Base-by-base conservation (phyloP, 495 filamentous ascomycete genomes). In the Sordaria brevicollis region DNA sequence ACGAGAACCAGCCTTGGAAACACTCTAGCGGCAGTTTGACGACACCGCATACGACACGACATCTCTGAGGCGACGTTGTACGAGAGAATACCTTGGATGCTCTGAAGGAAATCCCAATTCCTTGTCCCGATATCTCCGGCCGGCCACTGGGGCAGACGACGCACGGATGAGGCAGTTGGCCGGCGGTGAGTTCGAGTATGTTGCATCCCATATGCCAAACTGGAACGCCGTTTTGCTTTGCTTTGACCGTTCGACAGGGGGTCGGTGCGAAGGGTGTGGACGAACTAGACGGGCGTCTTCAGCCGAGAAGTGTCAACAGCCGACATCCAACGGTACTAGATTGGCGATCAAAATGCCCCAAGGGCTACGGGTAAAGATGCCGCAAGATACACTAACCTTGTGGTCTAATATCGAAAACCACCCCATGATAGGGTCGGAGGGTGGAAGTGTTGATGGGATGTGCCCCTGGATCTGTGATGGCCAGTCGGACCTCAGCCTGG, bases 241-340 rank as follows among this genome's bases (percentile, higher is more conserved):
- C 21, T 57, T 57, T 57, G 49, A 57, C 21, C 11, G 49, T 62
- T 31, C 49, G 49, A 62, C 49, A 17, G 25, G 49, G 25, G 25
- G 25, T 57, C 21, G 11, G 25, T 57, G 49, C 31, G 49, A 57
- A 57, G 49, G 49, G 49, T 21, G 49, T 31, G 49, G 10, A 57
- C 5, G 25, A 62, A 62, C 25, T 31, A 67, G 37, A 71, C 74
- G 33, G 67, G 49, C 68, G 29, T 29, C 69, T 70, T 73, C 68
- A 76, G 71, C 74, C 74, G 74, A 74, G 73, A 71, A 35, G 65
- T 31, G 35, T 35, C 62, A 65, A 49, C 38, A 41, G 13, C 49
- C 49, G 8, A 62, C 49, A 62, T 15, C 13, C 49, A 62, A 25
- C 49, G 25, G 49, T 13, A 62, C 49, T 62, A 21, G 5, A 31